Evolutionary conservation across 495 filamentous ascomycete species (phyloP).

Genomic region (Neurospora sp.): DNA sequence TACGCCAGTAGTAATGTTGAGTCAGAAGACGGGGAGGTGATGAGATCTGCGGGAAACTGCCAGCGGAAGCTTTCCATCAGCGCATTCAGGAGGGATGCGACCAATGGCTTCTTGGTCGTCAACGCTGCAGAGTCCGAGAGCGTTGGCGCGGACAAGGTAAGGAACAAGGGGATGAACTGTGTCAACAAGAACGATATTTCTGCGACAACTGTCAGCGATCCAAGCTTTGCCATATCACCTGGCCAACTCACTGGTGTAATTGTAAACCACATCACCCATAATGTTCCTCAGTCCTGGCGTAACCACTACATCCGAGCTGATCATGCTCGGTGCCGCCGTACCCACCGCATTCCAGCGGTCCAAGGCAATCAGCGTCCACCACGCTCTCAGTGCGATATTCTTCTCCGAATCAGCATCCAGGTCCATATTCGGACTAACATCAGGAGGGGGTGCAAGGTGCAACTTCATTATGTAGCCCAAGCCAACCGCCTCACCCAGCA

Average conservation of each 20-base stretch:
- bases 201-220: conserved; percentile 17
- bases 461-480: conserved; percentile 50
- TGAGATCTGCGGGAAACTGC: conserved; percentile 26
- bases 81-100: conserved; percentile 16
- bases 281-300: conserved; percentile 54
- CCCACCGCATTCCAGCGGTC: conserved; percentile 68
- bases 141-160: conserved; percentile 4
- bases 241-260: conserved; percentile 57
- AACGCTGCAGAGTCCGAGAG: conserved; percentile 6
- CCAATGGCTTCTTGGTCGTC: conserved; percentile 7
- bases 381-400: conserved; percentile 58
- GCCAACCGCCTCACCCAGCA: conserved; percentile 48
- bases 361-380: conserved; percentile 65
- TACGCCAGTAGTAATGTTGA: conserved; percentile 58
- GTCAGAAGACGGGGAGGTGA: conserved; percentile 24
- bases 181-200: conserved; percentile 29
- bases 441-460: conserved; percentile 27
- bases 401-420: conserved; percentile 60
- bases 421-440: conserved; percentile 12
- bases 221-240: not conserved
- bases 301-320: conserved; percentile 52
- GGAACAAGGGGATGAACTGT: conserved; percentile 18
- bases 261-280: conserved; percentile 53
- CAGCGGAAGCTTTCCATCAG: conserved; percentile 38
- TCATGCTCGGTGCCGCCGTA: conserved; percentile 46